These are phyloP conservation scores for Domatiomyces catenatus DNA, from an alignment of 2,329 filamentous ascomycete species.

Conservation along the genomic window DNA sequence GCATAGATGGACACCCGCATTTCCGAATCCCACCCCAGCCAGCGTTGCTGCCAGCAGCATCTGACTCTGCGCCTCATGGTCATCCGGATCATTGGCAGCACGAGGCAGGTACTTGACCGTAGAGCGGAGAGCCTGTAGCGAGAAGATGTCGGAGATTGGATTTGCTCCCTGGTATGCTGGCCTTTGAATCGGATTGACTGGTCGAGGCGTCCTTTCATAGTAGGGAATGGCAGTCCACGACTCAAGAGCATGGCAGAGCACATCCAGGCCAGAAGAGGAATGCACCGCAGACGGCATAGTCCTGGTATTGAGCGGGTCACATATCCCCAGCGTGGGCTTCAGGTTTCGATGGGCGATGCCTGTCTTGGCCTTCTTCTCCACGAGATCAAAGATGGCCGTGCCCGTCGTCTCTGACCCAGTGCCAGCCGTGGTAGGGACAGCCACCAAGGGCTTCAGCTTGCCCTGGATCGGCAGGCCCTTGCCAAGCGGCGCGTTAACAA, in stretches of 20 bases:
- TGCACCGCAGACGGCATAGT: constrained; percentile 95
- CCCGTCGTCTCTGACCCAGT: constrained; percentile 91
- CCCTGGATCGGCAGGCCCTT: constrained; percentile 62
- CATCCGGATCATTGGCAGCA: constrained; percentile 73
- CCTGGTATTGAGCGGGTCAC: constrained; percentile 71
- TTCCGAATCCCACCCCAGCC: constrained; percentile 91
- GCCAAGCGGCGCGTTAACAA: constrained; percentile 88
- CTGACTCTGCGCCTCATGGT: constrained; percentile 79
- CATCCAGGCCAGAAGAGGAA: constrained; percentile 80
- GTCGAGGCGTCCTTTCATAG: constrained; percentile 67
- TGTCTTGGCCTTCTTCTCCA: constrained; percentile 79
- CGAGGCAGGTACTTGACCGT: constrained; percentile 89
- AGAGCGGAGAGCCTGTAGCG: constrained; percentile 62
- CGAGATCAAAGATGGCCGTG: constrained; percentile 93
- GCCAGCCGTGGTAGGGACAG: constrained; percentile 71
- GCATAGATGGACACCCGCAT: constrained; percentile 84
- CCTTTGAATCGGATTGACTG: constrained; percentile 73
- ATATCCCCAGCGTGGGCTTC: constrained; percentile 86
- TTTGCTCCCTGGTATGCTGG: constrained; percentile 96
- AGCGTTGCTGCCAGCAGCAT: constrained; percentile 93
- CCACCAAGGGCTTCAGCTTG: constrained; percentile 59
- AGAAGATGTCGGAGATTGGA: constrained; percentile 95
- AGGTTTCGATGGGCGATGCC: constrained; percentile 89
- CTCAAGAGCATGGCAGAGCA: constrained; percentile 87
- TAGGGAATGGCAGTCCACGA: constrained; percentile 97